Base-by-base conservation (phyloP, 163 green algal genomes). In the Scenedesmus sp. region DNA sequence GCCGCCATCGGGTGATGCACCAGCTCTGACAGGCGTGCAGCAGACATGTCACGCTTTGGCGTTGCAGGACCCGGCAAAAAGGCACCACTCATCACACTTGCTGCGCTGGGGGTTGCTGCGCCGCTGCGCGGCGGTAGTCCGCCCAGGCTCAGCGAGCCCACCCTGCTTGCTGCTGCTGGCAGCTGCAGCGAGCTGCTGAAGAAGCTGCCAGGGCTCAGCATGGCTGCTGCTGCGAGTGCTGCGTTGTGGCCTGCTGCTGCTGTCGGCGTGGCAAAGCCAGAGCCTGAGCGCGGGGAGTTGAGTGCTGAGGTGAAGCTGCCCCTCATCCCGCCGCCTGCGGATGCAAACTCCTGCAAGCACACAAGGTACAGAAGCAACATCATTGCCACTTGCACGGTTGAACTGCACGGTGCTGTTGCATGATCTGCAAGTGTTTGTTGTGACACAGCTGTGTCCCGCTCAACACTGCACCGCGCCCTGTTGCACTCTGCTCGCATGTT, bases 1-100 rank as follows among this genome's bases (percentile, higher is more conserved):
- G 56, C 87, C 4, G 81, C 89, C 89, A 92, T 92, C 6, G 89
- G 89, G 82, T 92, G 55, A 54, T 83, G 64, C 23, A 92, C 89
- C 0, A 92, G 82, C 79, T 92, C 89, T 12, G 62, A 66, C 4
- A 92, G 89, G 34, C 82, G 89, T 46, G 67, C 60, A 15, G 62
- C 12, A 16, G 79, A 88, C 60, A 88, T 73, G 57, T 87, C 76
- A 2, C 88, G 88, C 62, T 67, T 74, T 7, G 83, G 82, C 2
- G 56, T 86, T 34, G 55, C 67, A 23, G 64, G n/a, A 9, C 74
- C 23, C 0, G 8, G 23, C 0, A 6, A 7, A 7, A 20, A 60
- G 1, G 57, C 84, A 62, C 62, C 57, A 12, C 20, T 74, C n/a
- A 82, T 60, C 34, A 46, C 34, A 52, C 56, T 82, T 57, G 55